These are phyloP conservation scores for Wickerhamiella galacta DNA, from an alignment of 805 yeast genomes.

Conservation along the genomic window DNA sequence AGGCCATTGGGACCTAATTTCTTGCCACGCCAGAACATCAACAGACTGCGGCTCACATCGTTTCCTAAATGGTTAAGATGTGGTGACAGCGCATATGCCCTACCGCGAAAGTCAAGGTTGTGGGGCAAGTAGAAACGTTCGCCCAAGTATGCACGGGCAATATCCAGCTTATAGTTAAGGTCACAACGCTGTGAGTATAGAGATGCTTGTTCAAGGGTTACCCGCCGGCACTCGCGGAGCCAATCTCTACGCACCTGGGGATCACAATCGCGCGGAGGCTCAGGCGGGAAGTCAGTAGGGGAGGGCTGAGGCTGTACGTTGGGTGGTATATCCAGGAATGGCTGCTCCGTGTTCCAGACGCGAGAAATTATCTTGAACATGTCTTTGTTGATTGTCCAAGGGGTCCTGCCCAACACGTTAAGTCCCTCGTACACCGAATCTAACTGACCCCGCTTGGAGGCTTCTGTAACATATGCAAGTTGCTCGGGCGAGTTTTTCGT, in stretches of 20 bases:
- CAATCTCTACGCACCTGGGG: conserved; percentile 57
- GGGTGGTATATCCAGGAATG: conserved; percentile 59
- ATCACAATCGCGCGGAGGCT: conserved; percentile 51
- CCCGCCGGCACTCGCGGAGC: conserved; percentile 40
- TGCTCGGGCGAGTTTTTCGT: conserved; percentile 81
- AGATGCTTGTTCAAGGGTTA: conserved; percentile 44
- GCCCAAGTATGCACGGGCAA: conserved; percentile 78
- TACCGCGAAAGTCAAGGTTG: conserved; percentile 45
- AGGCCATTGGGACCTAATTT: conserved; percentile 36
- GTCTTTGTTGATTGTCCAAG: conserved; percentile 79
- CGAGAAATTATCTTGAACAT: conserved; percentile 52
- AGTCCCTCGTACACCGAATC: conserved; percentile 60
- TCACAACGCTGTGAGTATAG: conserved; percentile 84
- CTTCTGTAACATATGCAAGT: conserved; percentile 71
- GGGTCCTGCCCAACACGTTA: conserved; percentile 68
- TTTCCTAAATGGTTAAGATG: conserved; percentile 47
- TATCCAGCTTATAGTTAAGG: conserved; percentile 80
- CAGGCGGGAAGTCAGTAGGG: conserved; percentile 33
- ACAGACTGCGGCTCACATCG: conserved; percentile 41
- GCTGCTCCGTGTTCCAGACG: conserved; percentile 77
- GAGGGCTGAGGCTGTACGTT: conserved; percentile 22
- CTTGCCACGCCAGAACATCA: conserved; percentile 43
- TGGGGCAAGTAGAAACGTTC: conserved; percentile 46
- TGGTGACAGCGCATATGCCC: conserved; percentile 49
- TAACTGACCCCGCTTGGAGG: conserved; percentile 50